Base-by-base conservation (phyloP, 352 stramenopile species). In the Pythium brachiatum region DNA sequence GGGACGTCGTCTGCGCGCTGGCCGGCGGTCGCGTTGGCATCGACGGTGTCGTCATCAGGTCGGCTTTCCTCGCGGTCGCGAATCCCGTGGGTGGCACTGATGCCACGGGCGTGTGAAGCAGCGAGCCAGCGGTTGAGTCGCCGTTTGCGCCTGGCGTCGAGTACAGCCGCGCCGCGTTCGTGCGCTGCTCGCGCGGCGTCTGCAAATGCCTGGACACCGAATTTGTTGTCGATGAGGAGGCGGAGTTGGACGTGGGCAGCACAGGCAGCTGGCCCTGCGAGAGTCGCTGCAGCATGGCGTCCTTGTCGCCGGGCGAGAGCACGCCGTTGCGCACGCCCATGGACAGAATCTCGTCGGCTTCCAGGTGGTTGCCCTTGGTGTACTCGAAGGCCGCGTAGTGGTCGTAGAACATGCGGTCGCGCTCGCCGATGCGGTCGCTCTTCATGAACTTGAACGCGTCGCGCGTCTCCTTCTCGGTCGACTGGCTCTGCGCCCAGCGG, bases 351-450 rank as follows among this genome's bases (percentile, higher is more conserved):
- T 87, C 77, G 48, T 90, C 69, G 0, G 77, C 74, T 27, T 68
- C 60, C n/a, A 76, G 59, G n/a, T 72, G 55, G 52, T 90, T 88
- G 6, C 69, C 79, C 73, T 75, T 56, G 9, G 59, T 27, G 31
- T 70, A 81, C 57, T 92, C 82, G 48, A 92, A 89, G 15, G 74
- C 75, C 11, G 82, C 82, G 43, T 87, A 84, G 54, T 85, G 72
- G 46, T 88, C 76, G 62, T 92, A 92, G 29, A 78, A 75, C 47
- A 79, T 55, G 23, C 57, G 62, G 50, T 83, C 64, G 23, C 64
- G 68, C 55, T 83, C 69, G 5, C 80, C 82, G 47, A 89, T 85
- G 23, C 66, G 48, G 39, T 84, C 69, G 18, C 60, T 79, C 54
- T 76, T 81, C 76, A 89, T 88, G 66, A 75, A 75, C 27, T 75